These are phyloP conservation scores for Pleoardoris graminearum DNA, from an alignment of 2,329 filamentous ascomycete species.

Conservation along the genomic window DNA sequence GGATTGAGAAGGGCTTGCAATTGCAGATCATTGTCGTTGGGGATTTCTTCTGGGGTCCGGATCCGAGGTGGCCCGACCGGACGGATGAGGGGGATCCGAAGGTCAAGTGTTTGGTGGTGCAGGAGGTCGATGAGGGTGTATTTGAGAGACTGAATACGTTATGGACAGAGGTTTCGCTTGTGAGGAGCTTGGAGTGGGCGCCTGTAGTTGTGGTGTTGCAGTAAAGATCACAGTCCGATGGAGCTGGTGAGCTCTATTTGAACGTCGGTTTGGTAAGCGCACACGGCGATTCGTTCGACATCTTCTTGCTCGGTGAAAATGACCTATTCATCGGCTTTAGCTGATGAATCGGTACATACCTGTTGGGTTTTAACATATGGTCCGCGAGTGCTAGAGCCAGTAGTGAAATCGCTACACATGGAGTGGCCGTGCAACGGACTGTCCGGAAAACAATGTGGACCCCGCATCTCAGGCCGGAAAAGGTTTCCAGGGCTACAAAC, in stretches of 20 bases:
- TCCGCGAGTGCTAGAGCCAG: not conserved
- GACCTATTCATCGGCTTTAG: too few species aligned
- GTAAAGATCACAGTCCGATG: not conserved
- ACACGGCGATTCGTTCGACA: too few species aligned
- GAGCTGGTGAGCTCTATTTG: too few species aligned
- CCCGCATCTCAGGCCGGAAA: too few species aligned
- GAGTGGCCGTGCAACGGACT: too few species aligned
- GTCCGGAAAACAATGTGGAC: too few species aligned
- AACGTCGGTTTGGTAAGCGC: too few species aligned
- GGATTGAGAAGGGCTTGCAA: not conserved
- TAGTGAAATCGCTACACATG: too few species aligned
- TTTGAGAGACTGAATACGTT: constrained; percentile 3
- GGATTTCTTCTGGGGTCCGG: not conserved
- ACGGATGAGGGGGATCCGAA: constrained; percentile 6
- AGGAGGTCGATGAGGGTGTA: not conserved
- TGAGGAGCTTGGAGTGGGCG: constrained; percentile 3
- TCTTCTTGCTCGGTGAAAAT: too few species aligned
- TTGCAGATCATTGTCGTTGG: constrained; percentile 1
- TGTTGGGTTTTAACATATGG: not conserved
- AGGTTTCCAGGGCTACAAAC: too few species aligned
- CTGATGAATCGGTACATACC: too few species aligned
- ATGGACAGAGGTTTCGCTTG: not conserved
- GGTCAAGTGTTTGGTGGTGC: constrained; percentile 2
- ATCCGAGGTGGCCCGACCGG: not conserved
- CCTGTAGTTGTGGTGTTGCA: constrained; percentile 44